Evolutionary conservation across 2,329 filamentous ascomycete genomes (phyloP).

Genomic region (Paecilomyces fulvus): DNA sequence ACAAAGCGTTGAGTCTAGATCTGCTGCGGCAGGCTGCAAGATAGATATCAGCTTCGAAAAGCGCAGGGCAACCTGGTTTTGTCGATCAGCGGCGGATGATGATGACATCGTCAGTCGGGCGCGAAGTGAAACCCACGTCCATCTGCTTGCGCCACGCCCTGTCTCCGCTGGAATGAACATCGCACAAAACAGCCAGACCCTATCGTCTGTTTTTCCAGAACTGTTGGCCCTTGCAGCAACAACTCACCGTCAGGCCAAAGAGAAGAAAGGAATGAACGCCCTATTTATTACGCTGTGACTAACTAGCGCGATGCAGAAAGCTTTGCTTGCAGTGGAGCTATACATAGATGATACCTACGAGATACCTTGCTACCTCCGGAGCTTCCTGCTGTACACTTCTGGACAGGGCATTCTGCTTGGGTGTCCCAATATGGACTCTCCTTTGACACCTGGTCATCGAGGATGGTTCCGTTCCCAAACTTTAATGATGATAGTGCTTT

Average conservation of each 20-base stretch:
- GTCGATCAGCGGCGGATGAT: background rate
- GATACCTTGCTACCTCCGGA: too few relatives aligned
- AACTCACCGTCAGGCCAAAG: background rate
- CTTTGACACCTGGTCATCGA: too few relatives aligned
- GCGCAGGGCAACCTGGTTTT: background rate
- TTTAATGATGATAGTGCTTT: too few relatives aligned
- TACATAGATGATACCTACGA: background rate
- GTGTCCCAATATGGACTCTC: too few relatives aligned
- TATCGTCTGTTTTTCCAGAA: background rate
- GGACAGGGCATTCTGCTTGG: too few relatives aligned
- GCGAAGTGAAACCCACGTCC: background rate
- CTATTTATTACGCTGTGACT: background rate
- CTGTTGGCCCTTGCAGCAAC: background rate
- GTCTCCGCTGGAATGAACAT: background rate
- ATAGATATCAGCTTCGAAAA: background rate
- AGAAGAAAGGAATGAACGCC: background rate
- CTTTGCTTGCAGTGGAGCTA: background rate
- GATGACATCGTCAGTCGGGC: background rate
- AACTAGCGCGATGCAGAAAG: background rate
- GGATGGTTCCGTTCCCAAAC: too few relatives aligned
- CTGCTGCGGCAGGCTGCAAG: background rate
- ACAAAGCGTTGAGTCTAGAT: background rate
- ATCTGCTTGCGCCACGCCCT: background rate
- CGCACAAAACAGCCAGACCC: background rate
- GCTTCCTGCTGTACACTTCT: too few relatives aligned